These are phyloP conservation scores for Botrytis squamosa DNA, from an alignment of 2,329 filamentous ascomycete genomes.

Conservation along the genomic window DNA sequence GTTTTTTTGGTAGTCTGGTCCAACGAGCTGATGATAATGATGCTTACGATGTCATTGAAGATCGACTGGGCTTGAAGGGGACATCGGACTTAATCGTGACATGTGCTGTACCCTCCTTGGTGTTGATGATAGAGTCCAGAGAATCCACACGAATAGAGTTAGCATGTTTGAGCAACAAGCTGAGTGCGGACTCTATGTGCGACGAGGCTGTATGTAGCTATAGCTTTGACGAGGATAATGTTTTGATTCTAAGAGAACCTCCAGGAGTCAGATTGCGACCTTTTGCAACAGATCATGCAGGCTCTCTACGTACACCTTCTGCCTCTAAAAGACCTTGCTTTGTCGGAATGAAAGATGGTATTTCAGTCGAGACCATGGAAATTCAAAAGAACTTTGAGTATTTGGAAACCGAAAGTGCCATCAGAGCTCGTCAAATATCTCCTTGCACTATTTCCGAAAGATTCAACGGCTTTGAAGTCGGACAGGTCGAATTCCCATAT, in stretches of 20 bases:
- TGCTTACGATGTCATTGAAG: background rate
- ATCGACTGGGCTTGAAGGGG: background rate
- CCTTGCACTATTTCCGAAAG: background rate
- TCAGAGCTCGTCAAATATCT: background rate
- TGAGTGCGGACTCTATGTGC: background rate
- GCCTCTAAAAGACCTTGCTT: background rate
- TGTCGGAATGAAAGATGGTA: background rate
- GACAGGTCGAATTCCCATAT: background rate
- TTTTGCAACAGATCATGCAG: fast-evolving
- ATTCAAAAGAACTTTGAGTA: background rate
- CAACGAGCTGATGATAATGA: background rate
- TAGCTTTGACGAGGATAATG: background rate
- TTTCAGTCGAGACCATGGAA: background rate
- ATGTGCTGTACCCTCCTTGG: slow-evolving; percentile 5
- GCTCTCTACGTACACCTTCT: background rate
- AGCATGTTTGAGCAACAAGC: background rate
- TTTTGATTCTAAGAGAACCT: background rate
- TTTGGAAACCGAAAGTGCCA: background rate
- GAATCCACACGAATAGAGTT: background rate
- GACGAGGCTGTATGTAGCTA: background rate
- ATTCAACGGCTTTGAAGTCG: background rate
- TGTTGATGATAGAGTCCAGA: background rate
- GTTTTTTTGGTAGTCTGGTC: slow-evolving; percentile 9
- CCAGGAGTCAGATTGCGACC: background rate
- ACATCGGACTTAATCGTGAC: background rate